Evolutionary conservation across 495 filamentous ascomycete species (phyloP).

Genomic region (Aspergillus carlsbadensis): DNA sequence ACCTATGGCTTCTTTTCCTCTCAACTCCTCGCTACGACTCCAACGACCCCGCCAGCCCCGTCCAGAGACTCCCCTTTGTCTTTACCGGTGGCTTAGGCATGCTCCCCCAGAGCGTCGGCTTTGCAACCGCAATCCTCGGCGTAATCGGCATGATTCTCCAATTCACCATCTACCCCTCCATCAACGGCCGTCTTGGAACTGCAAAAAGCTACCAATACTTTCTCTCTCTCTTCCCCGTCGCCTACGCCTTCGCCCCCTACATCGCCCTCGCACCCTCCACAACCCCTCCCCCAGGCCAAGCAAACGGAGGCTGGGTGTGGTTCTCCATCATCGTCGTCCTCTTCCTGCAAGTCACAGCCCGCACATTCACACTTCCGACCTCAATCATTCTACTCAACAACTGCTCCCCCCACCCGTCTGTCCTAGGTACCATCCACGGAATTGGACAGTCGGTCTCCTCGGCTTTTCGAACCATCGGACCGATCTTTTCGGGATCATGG

Average conservation of each 20-base stretch:
- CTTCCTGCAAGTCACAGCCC: conserved; percentile 69
- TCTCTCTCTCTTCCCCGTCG: conserved; percentile 69
- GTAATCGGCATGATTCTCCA: conserved; percentile 75
- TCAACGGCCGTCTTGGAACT: conserved; percentile 68
- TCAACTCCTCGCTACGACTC: conserved; percentile 70
- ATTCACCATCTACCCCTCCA: conserved; percentile 70
- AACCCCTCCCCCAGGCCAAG: conserved; percentile 57
- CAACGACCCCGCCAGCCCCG: conserved; percentile 40
- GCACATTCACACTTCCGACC: conserved; percentile 80
- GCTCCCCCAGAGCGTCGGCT: conserved; percentile 69
- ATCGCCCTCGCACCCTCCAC: conserved; percentile 67
- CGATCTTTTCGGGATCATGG: conserved; percentile 66
- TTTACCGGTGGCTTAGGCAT: conserved; percentile 84
- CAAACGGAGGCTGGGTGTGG: conserved; percentile 68
- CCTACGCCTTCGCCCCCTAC: conserved; percentile 71
- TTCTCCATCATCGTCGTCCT: conserved; percentile 64
- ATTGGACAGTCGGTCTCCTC: conserved; percentile 73
- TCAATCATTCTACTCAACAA: conserved; percentile 82
- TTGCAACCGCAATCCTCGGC: conserved; percentile 77
- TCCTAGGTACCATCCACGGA: conserved; percentile 80
- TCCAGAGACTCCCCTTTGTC: conserved; percentile 56
- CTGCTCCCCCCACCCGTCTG: conserved; percentile 75
- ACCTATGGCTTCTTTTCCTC: conserved; percentile 81
- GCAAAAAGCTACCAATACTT: conserved; percentile 65
- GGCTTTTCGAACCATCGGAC: conserved; percentile 71